Evolutionary conservation across 1,284 basidiomycete species (phyloP).

Genomic region (Rhodotorula sp.): DNA sequence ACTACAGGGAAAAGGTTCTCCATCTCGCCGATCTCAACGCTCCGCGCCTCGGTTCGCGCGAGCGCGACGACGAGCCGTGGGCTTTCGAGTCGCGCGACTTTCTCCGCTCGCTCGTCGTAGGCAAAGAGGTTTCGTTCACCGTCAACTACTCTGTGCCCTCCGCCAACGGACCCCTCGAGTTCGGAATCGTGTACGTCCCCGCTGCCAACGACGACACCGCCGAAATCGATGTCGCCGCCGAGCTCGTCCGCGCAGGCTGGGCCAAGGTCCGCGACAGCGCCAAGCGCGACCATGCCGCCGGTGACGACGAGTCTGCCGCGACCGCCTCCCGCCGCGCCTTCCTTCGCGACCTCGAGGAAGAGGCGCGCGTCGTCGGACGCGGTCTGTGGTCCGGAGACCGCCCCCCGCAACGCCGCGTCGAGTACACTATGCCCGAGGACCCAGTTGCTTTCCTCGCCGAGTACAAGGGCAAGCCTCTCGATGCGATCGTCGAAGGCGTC

Average conservation of each 20-base stretch:
- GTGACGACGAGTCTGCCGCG: constrained; percentile 50
- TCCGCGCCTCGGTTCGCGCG: constrained; percentile 69
- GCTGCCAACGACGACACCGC: constrained; percentile 14
- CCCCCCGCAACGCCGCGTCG: constrained; percentile 56
- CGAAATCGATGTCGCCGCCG: constrained; percentile 64
- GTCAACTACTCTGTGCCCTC: constrained; percentile 70
- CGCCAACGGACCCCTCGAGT: constrained; percentile 64
- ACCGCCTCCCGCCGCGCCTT: constrained; percentile 27
- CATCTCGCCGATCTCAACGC: constrained; percentile 80
- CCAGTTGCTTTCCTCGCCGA: constrained; percentile 83
- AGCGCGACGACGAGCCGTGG: constrained; percentile 84
- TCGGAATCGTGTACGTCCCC: constrained; percentile 67
- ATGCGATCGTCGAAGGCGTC: constrained; percentile 90
- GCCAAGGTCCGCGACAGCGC: constrained; percentile 82
- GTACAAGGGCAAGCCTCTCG: constrained; percentile 84
- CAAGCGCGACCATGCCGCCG: constrained; percentile 58
- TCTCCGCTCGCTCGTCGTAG: constrained; percentile 76
- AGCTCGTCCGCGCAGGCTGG: constrained; percentile 83
- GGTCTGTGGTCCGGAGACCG: constrained; percentile 62
- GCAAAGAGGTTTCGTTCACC: constrained; percentile 79
- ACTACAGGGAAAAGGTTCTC: constrained; percentile 55
- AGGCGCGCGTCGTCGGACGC: constrained; percentile 59
- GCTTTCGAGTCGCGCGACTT: constrained; percentile 92
- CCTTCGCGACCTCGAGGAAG: constrained; percentile 62
- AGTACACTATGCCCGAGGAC: constrained; percentile 86